Conservation (phyloP, 2,329 filamentous ascomycete genomes). For the Ilyonectria mors-panacis region DNA sequence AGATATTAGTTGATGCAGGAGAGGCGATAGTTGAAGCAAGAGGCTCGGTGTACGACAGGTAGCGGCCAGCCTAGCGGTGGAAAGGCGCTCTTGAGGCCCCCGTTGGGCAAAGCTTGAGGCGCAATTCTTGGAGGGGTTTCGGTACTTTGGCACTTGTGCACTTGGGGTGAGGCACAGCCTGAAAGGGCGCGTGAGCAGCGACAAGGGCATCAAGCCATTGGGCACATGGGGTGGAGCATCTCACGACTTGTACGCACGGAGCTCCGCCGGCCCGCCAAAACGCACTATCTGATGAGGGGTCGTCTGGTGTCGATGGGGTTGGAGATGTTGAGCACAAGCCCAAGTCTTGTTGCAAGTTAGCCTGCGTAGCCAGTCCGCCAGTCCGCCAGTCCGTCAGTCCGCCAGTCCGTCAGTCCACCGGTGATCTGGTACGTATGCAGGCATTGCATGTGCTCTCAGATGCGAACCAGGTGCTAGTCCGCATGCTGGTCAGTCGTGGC, state of each 20-base stretch:
- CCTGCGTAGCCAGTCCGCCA: neutral
- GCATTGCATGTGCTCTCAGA: neutral
- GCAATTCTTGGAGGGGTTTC: slow-evolving; percentile 11
- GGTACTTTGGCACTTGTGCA: slow-evolving; percentile 10
- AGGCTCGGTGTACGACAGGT: neutral
- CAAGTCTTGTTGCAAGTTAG: neutral
- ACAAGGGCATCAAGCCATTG: slow-evolving; percentile 28
- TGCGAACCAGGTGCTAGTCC: slow-evolving; percentile 17
- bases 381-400: neutral
- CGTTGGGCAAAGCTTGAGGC: slow-evolving; percentile 14
- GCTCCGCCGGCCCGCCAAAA: slow-evolving; percentile 7
- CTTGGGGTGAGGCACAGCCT: slow-evolving; percentile 29
- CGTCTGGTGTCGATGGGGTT: neutral
- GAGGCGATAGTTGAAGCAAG: neutral
- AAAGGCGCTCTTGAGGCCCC: slow-evolving; percentile 4
- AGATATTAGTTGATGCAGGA: neutral
- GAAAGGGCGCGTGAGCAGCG: slow-evolving; percentile 29
- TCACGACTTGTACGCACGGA: slow-evolving; percentile 12
- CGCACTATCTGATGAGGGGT: neutral
- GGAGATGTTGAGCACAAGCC: neutral
- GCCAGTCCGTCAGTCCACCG: neutral
- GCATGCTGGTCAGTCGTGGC: slow-evolving; percentile 1
- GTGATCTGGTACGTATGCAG: neutral
- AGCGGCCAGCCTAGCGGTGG: slow-evolving; percentile 2
- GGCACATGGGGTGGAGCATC: slow-evolving; percentile 30